Percentiles rank a stretch among this genome's conserved stretches.
Evolutionary conservation across 2,329 filamentous ascomycete species (phyloP).

Genomic region (Colletotrichum cuscutae): DNA sequence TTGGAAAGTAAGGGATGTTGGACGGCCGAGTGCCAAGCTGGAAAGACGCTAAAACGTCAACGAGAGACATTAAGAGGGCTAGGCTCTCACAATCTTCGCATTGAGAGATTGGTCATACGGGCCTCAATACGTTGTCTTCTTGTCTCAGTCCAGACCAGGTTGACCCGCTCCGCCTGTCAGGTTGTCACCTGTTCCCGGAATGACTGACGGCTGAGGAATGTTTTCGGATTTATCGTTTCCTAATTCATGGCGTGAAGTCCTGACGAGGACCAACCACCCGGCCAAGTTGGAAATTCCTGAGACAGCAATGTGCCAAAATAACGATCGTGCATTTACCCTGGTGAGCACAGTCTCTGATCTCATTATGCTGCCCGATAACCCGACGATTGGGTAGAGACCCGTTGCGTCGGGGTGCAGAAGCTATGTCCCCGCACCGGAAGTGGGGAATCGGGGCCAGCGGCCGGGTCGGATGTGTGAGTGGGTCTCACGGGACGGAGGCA

Average conservation of each 20-base stretch:
- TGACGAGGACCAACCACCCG: background rate
- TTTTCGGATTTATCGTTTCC: constrained; percentile 11
- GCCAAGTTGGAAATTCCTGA: background rate
- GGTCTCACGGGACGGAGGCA: constrained; percentile 7
- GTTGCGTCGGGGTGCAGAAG: background rate
- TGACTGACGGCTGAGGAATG: background rate
- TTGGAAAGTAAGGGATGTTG: background rate
- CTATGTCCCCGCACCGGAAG: background rate
- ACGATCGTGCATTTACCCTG: too few relatives aligned
- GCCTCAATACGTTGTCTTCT: constrained; percentile 20
- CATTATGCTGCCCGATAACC: background rate
- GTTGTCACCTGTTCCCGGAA: constrained; percentile 25
- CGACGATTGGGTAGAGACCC: background rate
- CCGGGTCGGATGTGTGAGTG: background rate
- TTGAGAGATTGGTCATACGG: constrained; percentile 4
- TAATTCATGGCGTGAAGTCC: background rate
- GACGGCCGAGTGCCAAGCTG: constrained; percentile 1
- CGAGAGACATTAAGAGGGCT: constrained; percentile 17
- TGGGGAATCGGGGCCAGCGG: background rate
- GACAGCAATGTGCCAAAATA: background rate
- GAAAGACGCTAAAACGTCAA: background rate
- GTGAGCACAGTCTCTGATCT: background rate
- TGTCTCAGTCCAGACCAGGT: background rate
- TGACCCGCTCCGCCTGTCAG: background rate
- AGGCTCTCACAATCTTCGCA: background rate